phyloP scores from a whole-genome alignment of 495 filamentous ascomycete genomes.

The Parathielavia hyrcaniae region DNA sequence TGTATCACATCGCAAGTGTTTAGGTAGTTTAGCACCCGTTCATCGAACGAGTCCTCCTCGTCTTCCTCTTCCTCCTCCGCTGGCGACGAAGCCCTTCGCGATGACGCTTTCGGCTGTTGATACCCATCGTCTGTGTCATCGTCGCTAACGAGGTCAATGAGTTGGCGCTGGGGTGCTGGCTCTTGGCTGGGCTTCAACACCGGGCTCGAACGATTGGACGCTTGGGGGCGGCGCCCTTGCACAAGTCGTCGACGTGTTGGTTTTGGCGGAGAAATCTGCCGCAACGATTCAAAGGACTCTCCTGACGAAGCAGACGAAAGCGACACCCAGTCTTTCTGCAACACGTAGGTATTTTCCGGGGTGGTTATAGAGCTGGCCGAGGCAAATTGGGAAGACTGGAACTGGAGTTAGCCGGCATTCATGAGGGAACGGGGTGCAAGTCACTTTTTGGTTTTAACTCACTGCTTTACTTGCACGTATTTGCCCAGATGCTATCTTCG shows the following conservation, averaged over 20 bases:
- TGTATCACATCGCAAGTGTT: conserved; percentile 69
- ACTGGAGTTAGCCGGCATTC: background rate
- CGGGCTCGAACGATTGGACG: conserved; percentile 18
- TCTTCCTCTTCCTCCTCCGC: background rate
- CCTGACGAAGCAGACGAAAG: conserved; percentile 22
- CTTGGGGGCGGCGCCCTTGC: conserved; percentile 26
- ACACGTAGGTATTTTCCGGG: conserved; percentile 15
- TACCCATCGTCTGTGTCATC: conserved; percentile 27
- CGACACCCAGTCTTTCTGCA: conserved; percentile 27
- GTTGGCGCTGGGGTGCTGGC: background rate
- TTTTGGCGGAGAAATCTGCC: conserved; percentile 10
- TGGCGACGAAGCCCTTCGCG: conserved; percentile 15
- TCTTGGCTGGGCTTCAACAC: conserved; percentile 5
- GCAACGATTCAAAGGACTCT: conserved; percentile 17
- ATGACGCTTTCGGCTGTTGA: conserved; percentile 11
- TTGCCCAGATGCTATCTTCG: conserved; percentile 9
- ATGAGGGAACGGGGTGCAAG: background rate
- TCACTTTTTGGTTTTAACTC: conserved; percentile 2
- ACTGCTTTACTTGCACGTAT: conserved; percentile 12
- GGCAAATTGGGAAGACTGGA: conserved; percentile 10
- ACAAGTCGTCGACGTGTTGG: conserved; percentile 29
- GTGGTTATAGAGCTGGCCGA: conserved; percentile 23
- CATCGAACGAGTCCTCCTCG: conserved; percentile 25
- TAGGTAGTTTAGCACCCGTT: conserved; percentile 65
- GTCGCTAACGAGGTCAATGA: conserved; percentile 31